Conservation (phyloP, 495 filamentous ascomycete species). For the Schizothecium vesticola region DNA sequence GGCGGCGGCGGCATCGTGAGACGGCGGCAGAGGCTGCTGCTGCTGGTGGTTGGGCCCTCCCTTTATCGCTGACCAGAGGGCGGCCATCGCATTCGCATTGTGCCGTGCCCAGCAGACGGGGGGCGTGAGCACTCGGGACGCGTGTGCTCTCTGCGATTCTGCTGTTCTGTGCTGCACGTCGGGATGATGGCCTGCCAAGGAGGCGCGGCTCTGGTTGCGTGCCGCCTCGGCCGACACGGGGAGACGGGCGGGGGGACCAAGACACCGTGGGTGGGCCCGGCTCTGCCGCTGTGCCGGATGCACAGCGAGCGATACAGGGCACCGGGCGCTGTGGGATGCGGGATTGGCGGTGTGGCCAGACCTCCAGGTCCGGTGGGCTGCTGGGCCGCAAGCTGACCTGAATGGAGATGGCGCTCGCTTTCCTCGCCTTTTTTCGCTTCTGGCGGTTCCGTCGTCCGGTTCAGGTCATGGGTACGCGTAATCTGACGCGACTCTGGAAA, state of each 20-base stretch:
- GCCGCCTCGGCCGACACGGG: not conserved
- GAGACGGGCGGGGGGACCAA: not conserved
- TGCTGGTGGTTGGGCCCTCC: conserved; percentile 5
- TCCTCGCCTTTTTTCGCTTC: not conserved
- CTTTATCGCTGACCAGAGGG: conserved; percentile 24
- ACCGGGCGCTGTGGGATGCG: not conserved
- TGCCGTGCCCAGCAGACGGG: not conserved
- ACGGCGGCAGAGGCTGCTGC: too few species aligned
- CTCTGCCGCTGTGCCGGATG: conserved; percentile 2
- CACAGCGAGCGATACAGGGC: not conserved
- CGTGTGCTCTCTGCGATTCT: not conserved
- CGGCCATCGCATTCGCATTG: conserved; percentile 14
- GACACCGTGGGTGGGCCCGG: conserved; percentile 8
- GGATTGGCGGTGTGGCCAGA: too few species aligned
- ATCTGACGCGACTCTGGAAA: not conserved
- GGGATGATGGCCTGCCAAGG: not conserved
- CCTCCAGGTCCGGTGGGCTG: not conserved
- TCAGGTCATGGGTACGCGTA: not conserved
- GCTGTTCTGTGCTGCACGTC: not conserved
- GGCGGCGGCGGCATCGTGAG: conserved; percentile 1
- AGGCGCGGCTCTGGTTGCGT: not conserved
- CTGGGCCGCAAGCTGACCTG: not conserved
- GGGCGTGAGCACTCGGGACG: not conserved
- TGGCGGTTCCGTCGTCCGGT: not conserved
- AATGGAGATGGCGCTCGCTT: not conserved